These are phyloP conservation scores for Luffa aegyptiaca DNA, from an alignment of 306 rosid genomes.

Conservation along the genomic window DNA sequence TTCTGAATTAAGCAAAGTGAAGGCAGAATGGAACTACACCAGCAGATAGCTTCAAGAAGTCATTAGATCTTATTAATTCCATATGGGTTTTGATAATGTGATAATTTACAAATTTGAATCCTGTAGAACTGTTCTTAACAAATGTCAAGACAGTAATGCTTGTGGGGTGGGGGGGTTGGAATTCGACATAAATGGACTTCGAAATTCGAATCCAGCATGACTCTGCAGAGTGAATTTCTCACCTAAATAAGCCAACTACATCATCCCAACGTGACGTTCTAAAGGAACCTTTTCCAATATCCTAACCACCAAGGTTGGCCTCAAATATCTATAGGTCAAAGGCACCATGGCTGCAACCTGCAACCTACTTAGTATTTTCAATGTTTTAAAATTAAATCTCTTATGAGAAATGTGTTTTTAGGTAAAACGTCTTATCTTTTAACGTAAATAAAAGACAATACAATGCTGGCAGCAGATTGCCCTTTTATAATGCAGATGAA, in stretches of 20 bases:
- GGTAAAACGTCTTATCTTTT: background rate
- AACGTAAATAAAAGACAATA: background rate
- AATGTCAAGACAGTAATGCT: background rate
- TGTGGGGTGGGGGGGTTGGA: too few species aligned
- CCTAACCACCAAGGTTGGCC: background rate
- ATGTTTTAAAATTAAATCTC: background rate
- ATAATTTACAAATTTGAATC: conserved; percentile 81
- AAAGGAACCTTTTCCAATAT: background rate
- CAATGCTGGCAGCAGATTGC: background rate
- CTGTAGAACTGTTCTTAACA: conserved; percentile 82
- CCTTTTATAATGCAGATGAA: background rate
- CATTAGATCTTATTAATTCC: conserved; percentile 78
- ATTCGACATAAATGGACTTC: too few species aligned
- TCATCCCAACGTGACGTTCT: background rate
- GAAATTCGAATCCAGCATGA: background rate
- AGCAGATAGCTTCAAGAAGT: conserved; percentile 60
- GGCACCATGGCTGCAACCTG: background rate
- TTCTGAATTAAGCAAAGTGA: background rate
- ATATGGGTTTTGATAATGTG: conserved; percentile 50
- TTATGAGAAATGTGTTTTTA: background rate
- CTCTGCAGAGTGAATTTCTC: background rate
- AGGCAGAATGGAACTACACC: conserved; percentile 44
- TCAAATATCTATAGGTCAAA: background rate
- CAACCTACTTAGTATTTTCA: background rate
- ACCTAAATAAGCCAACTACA: background rate